phyloP scores from a whole-genome alignment of 179 eudicot species.

The Carnegiea gigantea region DNA sequence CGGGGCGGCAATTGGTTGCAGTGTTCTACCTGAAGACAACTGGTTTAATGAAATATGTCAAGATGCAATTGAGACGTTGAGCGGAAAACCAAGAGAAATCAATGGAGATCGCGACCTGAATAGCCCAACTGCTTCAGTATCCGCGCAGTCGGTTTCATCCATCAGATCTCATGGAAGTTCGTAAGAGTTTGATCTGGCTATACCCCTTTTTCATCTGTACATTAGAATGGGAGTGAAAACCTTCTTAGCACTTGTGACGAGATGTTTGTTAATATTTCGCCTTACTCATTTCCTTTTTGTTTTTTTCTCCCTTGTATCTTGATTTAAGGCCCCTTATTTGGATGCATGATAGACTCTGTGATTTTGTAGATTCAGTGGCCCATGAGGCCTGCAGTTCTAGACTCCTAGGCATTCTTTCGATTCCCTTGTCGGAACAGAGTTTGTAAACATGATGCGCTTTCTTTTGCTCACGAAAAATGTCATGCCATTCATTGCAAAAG shows the following conservation, averaged over 20 bases:
- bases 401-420: slow-evolving; percentile 25
- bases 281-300: not conserved
- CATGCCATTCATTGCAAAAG: slow-evolving; percentile 15
- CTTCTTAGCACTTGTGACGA: slow-evolving; percentile 1
- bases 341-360: slow-evolving; percentile 7
- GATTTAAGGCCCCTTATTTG: not conserved
- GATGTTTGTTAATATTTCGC: slow-evolving; percentile 28
- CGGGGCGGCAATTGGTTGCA: slow-evolving; percentile 23
- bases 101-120: slow-evolving; percentile 73
- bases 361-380: slow-evolving; percentile 29
- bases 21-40: slow-evolving; percentile 81
- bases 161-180: slow-evolving; percentile 93
- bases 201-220: slow-evolving; percentile 21
- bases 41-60: slow-evolving; percentile 83
- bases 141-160: slow-evolving; percentile 93
- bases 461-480: not conserved
- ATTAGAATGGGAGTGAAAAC: slow-evolving; percentile 22
- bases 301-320: not conserved
- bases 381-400: slow-evolving; percentile 7
- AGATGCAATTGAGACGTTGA: slow-evolving; percentile 77
- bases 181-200: slow-evolving; percentile 24
- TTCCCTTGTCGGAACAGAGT: not conserved
- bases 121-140: slow-evolving; percentile 96
- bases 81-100: slow-evolving; percentile 72
- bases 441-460: slow-evolving; percentile 17